Evolutionary conservation across 1,284 basidiomycete species (phyloP).

Genomic region (Leccinum variabile): DNA sequence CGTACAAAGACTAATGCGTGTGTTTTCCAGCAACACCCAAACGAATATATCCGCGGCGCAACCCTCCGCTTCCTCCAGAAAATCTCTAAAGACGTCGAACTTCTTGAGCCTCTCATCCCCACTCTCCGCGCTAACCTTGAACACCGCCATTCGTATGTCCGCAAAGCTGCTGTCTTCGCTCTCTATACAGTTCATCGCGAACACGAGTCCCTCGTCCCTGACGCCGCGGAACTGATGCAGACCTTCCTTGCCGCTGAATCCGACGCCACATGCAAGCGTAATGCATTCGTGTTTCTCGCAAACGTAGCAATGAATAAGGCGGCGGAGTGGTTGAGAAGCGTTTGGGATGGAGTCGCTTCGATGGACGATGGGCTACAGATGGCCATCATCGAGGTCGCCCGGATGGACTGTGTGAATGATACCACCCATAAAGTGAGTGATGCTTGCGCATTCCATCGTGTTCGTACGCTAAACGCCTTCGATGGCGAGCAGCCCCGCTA

Average conservation of each 20-base stretch:
- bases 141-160: constrained; percentile 97
- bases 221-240: constrained; percentile 95
- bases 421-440: constrained; percentile 71
- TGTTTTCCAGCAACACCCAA: constrained; percentile 86
- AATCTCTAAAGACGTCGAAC: constrained; percentile 88
- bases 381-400: constrained; percentile 92
- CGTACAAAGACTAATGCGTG: constrained; percentile 1
- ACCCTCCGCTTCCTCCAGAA: constrained; percentile 97
- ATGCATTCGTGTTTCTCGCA: constrained; percentile 94
- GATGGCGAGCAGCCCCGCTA: constrained; percentile 68
- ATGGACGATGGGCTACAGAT: constrained; percentile 97
- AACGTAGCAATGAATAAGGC: constrained; percentile 89
- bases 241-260: constrained; percentile 97
- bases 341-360: constrained; percentile 81
- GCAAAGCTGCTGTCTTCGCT: constrained; percentile 98
- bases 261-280: constrained; percentile 96
- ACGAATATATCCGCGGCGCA: constrained; percentile 98
- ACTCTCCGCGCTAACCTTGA: constrained; percentile 94
- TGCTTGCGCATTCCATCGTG: constrained; percentile 1
- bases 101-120: constrained; percentile 95
- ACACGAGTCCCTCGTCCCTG: constrained; percentile 94
- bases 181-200: constrained; percentile 93
- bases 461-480: constrained; percentile 15
- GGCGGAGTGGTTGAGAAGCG: constrained; percentile 85
- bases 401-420: constrained; percentile 88